A percentile compares a stretch with the other conserved stretches of the same genome.
These are phyloP conservation scores for Aspergillus flavus DNA, from an alignment of 2,329 filamentous ascomycete species.

Conservation along the genomic window DNA sequence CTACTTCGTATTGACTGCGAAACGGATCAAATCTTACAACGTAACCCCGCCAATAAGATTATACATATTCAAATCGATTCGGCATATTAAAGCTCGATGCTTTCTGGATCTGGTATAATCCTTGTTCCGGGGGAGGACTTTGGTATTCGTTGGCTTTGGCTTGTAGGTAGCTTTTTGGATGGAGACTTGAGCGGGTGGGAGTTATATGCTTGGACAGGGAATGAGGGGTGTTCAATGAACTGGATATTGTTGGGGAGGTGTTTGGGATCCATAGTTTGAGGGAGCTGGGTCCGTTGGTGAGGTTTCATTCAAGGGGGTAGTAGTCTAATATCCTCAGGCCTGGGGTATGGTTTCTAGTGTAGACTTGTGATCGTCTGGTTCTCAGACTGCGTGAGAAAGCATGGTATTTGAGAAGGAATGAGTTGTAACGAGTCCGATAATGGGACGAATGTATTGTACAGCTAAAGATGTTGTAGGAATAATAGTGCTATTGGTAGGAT, in stretches of 20 bases:
- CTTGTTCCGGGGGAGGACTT: background rate
- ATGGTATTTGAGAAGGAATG: background rate
- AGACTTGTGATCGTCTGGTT: background rate
- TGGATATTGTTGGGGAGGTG: background rate
- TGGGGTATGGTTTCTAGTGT: background rate
- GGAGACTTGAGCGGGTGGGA: too few species aligned
- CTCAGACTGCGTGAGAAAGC: background rate
- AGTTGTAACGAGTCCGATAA: background rate
- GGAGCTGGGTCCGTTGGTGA: background rate
- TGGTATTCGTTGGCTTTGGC: background rate
- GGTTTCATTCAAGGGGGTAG: too few species aligned
- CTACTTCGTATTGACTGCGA: background rate
- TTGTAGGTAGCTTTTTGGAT: background rate
- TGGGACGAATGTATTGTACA: background rate
- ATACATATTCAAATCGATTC: background rate
- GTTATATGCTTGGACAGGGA: too few species aligned
- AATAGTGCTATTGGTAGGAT: background rate
- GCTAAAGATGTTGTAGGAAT: background rate
- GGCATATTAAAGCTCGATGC: background rate
- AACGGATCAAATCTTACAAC: background rate
- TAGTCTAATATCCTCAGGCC: too few species aligned
- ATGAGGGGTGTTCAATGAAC: background rate
- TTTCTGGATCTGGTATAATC: background rate
- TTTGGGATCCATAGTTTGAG: too few species aligned
- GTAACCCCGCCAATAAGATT: background rate